phyloP scores from a whole-genome alignment of 345 rosid species.

The Lepidium didymum region DNA sequence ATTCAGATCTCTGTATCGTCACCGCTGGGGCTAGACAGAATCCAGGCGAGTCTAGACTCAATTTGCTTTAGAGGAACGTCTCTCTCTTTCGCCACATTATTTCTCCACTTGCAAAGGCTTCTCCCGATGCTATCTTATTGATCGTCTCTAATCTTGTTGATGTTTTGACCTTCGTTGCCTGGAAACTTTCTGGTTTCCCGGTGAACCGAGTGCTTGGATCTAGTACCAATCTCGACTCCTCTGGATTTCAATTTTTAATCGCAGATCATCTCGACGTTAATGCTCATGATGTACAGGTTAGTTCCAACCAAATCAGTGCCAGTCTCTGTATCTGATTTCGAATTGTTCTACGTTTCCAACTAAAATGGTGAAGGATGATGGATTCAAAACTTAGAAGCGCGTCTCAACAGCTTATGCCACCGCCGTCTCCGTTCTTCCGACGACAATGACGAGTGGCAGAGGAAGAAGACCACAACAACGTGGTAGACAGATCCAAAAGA shows the following conservation, averaged over 20 bases:
- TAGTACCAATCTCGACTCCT: conserved; percentile 85
- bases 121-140: conserved; percentile 68
- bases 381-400: conserved; percentile 58
- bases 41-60: conserved; percentile 82
- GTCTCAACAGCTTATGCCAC: conserved; percentile 32
- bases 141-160: conserved; percentile 93
- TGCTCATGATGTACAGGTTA: conserved; percentile 95
- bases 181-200: conserved; percentile 90
- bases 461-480: conserved; percentile 36
- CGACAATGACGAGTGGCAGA: conserved; percentile 39
- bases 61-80: conserved; percentile 77
- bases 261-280: conserved; percentile 90
- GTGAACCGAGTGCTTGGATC: conserved; percentile 77
- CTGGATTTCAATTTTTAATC: conserved; percentile 75
- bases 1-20: conserved; percentile 84
- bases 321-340: too few relatives aligned
- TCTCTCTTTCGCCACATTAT: conserved; percentile 53
- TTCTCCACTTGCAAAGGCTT: conserved; percentile 68
- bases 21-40: conserved; percentile 89
- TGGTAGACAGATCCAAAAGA: conserved; percentile 83
- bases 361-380: conserved; percentile 54
- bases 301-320: background rate
- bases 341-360: background rate
- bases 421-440: conserved; percentile 34
- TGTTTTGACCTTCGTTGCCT: conserved; percentile 69